Percentiles rank a stretch among this genome's conserved stretches.
These are phyloP conservation scores for Bipolaris bicolor DNA, from an alignment of 2,329 filamentous ascomycete species.

Conservation along the genomic window DNA sequence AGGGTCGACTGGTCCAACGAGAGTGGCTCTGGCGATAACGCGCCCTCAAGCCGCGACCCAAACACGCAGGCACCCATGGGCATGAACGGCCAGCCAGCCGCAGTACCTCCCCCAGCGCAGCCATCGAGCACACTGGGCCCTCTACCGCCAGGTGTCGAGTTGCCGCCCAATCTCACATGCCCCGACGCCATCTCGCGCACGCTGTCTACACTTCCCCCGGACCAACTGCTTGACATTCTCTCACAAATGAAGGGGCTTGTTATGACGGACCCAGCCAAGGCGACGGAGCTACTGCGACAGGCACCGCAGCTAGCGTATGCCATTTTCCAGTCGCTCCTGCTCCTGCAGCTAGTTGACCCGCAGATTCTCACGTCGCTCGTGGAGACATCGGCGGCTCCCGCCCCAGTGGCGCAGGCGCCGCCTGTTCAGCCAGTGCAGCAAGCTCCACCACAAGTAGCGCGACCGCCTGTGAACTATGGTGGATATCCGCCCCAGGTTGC, in stretches of 20 bases:
- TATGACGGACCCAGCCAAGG: constrained; percentile 79
- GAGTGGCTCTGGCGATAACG: constrained; percentile 69
- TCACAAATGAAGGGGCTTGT: constrained; percentile 92
- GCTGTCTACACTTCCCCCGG: constrained; percentile 81
- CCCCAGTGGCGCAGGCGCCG: constrained; percentile 48
- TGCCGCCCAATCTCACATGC: constrained; percentile 81
- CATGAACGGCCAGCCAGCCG: constrained; percentile 39
- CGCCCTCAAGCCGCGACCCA: constrained; percentile 53
- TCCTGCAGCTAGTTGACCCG: constrained; percentile 91
- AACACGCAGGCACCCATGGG: constrained; percentile 48
- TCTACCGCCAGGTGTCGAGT: constrained; percentile 82
- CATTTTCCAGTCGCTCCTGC: constrained; percentile 89
- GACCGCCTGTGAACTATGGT: constrained; percentile 41
- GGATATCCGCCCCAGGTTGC: constrained; percentile 53
- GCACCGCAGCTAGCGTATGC: constrained; percentile 94
- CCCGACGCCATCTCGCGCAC: constrained; percentile 93
- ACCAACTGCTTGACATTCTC: constrained; percentile 90
- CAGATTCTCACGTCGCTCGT: constrained; percentile 82
- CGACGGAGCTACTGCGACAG: constrained; percentile 83
- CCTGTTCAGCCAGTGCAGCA: constrained; percentile 47
- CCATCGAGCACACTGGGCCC: constrained; percentile 70
- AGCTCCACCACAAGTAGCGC: constrained; percentile 41
- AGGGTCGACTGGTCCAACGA: constrained; percentile 97
- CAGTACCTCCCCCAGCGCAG: constrained; percentile 42
- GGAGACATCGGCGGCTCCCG: constrained; percentile 56